Evolutionary conservation across 2,329 filamentous ascomycete species (phyloP).

Genomic region (Exophiala spinifera): DNA sequence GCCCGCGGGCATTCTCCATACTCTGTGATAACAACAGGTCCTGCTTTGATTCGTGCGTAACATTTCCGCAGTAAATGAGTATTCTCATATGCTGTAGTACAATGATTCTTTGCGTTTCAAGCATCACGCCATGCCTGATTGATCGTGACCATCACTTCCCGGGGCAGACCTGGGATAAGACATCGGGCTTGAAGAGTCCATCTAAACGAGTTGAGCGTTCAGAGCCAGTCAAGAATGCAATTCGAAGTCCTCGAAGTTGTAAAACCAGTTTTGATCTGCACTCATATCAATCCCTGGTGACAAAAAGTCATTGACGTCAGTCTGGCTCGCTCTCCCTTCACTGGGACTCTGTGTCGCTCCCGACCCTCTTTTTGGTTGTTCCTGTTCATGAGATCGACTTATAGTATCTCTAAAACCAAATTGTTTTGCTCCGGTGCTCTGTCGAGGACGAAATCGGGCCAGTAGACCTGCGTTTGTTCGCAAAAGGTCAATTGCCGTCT

Average conservation of each 20-base stretch:
- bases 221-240: not conserved
- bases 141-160: not conserved
- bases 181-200: not conserved
- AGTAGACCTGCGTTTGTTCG: constrained; percentile 5
- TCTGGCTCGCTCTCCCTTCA: no score
- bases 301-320: not conserved
- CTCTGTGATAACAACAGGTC: not conserved
- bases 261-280: constrained; percentile 3
- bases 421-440: not conserved
- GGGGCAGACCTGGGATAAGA: not conserved
- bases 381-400: not conserved
- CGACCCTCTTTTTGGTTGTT: not conserved
- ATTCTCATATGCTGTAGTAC: no score
- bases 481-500: constrained; percentile 3
- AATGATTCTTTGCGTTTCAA: no score
- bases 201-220: not conserved
- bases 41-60: not conserved
- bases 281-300: not conserved
- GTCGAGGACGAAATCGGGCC: not conserved
- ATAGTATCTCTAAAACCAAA: not conserved
- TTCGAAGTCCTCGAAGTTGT: constrained; percentile 3
- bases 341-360: not conserved
- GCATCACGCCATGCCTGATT: no score
- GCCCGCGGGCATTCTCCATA: constrained; percentile 6
- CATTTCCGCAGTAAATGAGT: no score